Percentiles rank a stretch among this genome's conserved stretches.
Evolutionary conservation across 371 early-diverging fungal genomes (phyloP).

Genomic region (Apophysomyces ossiformis): DNA sequence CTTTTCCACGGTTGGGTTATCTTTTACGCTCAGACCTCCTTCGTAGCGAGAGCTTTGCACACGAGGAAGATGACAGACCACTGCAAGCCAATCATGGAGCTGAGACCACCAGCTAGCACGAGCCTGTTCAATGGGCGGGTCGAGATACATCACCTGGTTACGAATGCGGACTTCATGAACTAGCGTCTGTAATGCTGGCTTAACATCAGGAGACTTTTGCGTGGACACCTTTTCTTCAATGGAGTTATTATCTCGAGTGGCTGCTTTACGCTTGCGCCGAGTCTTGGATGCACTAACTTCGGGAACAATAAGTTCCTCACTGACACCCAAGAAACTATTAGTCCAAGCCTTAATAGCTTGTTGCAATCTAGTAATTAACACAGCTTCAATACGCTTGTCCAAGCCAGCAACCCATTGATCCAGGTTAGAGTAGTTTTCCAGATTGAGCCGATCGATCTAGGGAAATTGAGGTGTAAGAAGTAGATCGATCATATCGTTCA

Average conservation of each 20-base stretch:
- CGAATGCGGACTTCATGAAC: slow-evolving; percentile 87
- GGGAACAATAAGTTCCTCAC: slow-evolving; percentile 52
- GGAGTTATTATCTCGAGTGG: slow-evolving; percentile 40
- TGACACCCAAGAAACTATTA: slow-evolving; percentile 67
- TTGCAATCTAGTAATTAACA: slow-evolving; percentile 79
- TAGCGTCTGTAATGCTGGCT: slow-evolving; percentile 66
- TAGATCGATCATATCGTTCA: neutral
- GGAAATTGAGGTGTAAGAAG: neutral
- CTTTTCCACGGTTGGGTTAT: slow-evolving; percentile 56
- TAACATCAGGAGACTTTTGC: slow-evolving; percentile 56
- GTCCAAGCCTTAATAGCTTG: slow-evolving; percentile 83
- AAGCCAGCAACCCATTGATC: slow-evolving; percentile 88
- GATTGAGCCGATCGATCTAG: slow-evolving; percentile 86
- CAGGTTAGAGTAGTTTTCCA: slow-evolving; percentile 94
- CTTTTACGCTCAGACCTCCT: slow-evolving; percentile 69
- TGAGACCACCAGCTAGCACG: slow-evolving; percentile 88
- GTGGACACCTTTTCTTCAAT: slow-evolving; percentile 44
- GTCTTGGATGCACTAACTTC: slow-evolving; percentile 51
- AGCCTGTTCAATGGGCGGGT: slow-evolving; percentile 95
- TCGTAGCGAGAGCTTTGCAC: slow-evolving; percentile 94
- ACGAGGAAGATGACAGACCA: slow-evolving; percentile 76
- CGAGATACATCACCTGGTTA: slow-evolving; percentile 95
- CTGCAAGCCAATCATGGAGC: slow-evolving; percentile 92
- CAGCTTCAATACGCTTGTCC: slow-evolving; percentile 81
- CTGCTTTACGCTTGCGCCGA: slow-evolving; percentile 63